Evolutionary conservation across 192 early-diverging fungal species (phyloP).

Genomic region (Gaertneriomyces semiglobifer): DNA sequence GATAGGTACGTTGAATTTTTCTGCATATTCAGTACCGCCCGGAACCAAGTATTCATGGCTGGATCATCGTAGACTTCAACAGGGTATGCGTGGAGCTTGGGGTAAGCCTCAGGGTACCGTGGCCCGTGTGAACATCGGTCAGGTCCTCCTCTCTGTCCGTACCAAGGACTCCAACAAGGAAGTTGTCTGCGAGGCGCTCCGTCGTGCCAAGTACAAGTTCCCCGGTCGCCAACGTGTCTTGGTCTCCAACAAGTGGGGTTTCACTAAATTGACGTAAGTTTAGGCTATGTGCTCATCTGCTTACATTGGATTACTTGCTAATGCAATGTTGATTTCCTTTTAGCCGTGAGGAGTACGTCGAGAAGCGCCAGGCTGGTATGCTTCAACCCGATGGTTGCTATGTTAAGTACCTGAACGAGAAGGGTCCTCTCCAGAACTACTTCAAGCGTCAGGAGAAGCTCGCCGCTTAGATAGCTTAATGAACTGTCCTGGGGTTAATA

Average conservation of each 20-base stretch:
- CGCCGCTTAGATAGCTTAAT: background rate
- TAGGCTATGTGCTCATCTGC: too few species aligned
- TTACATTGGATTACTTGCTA: too few species aligned
- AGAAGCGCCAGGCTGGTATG: constrained; percentile 64
- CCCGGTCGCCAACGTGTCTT: constrained; percentile 98
- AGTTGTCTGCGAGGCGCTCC: constrained; percentile 84
- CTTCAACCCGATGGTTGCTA: constrained; percentile 89
- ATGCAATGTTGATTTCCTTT: too few species aligned
- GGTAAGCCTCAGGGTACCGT: constrained; percentile 93
- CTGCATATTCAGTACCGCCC: background rate
- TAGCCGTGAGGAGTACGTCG: constrained; percentile 78
- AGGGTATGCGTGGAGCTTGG: constrained; percentile 98
- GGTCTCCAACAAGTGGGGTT: constrained; percentile 99
- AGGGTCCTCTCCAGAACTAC: constrained; percentile 65
- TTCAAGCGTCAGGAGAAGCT: constrained; percentile 26
- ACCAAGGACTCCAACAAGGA: constrained; percentile 90
- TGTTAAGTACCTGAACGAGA: constrained; percentile 83
- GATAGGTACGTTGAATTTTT: constrained; percentile 61
- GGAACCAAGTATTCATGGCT: background rate
- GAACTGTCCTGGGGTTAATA: too few species aligned
- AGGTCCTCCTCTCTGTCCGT: constrained; percentile 92
- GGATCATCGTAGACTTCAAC: constrained; percentile 71
- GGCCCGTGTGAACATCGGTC: constrained; percentile 96
- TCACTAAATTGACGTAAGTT: constrained; percentile 79
- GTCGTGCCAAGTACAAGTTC: constrained; percentile 98